These are phyloP conservation scores for Stemphylium lycopersici DNA, from an alignment of 2,329 filamentous ascomycete species.

Conservation along the genomic window DNA sequence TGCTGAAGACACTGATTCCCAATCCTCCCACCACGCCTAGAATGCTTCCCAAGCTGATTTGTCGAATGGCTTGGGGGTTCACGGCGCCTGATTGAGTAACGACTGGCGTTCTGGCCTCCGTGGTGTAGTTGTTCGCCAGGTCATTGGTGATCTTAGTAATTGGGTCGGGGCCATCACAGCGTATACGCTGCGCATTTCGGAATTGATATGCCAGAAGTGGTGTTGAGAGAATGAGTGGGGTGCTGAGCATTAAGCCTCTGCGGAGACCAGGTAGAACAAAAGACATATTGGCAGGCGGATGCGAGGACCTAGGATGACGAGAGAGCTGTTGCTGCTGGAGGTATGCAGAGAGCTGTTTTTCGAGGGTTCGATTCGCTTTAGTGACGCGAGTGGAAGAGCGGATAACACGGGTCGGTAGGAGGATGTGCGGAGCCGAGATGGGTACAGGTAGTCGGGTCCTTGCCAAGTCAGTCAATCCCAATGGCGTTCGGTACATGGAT, in stretches of 20 bases:
- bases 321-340: constrained; percentile 23
- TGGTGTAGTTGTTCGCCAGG: constrained; percentile 42
- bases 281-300: constrained; percentile 40
- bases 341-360: constrained; percentile 25
- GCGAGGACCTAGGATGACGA: background rate
- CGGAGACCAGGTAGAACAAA: constrained; percentile 50
- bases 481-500: constrained; percentile 26
- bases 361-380: constrained; percentile 11
- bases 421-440: background rate
- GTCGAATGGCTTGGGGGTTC: constrained; percentile 51
- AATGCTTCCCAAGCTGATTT: constrained; percentile 56
- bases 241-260: constrained; percentile 44
- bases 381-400: constrained; percentile 3
- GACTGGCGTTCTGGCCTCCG: constrained; percentile 49
- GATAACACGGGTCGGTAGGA: background rate
- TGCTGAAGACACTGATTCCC: constrained; percentile 72
- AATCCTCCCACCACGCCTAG: constrained; percentile 60
- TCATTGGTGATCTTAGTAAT: constrained; percentile 49
- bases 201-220: constrained; percentile 40
- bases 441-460: background rate
- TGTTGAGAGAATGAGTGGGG: constrained; percentile 44
- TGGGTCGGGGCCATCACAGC: constrained; percentile 45
- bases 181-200: constrained; percentile 36
- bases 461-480: constrained; percentile 11
- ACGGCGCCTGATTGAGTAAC: constrained; percentile 47